phyloP scores from a whole-genome alignment of 208 protist species.

The Trypanosoma vivax region DNA sequence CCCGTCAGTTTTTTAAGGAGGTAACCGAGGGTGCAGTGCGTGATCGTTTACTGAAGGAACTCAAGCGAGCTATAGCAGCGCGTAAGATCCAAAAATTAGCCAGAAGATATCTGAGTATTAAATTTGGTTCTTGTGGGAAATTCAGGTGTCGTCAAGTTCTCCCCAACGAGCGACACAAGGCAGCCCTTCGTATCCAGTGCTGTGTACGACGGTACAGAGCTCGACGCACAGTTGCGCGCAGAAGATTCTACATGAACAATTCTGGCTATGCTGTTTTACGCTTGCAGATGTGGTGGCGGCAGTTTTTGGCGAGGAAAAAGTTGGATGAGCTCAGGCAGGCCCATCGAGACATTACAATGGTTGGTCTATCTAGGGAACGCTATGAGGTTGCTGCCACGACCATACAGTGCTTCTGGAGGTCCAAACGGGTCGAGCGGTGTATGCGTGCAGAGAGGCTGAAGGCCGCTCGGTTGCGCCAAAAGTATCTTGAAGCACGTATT shows the following conservation, averaged over 20 bases:
- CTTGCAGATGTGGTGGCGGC: conserved; percentile 57
- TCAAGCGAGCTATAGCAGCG: conserved; percentile 38
- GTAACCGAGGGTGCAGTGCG: conserved; percentile 19
- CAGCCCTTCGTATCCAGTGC: conserved; percentile 55
- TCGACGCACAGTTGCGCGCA: conserved; percentile 18
- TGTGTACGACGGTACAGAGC: conserved; percentile 64
- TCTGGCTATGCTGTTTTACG: conserved; percentile 22
- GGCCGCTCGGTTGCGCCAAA: conserved; percentile 9
- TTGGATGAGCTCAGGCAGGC: conserved; percentile 13
- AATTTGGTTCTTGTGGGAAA: conserved; percentile 13
- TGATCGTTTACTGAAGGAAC: conserved; percentile 23
- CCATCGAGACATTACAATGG: conserved; percentile 13
- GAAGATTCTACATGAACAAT: conserved; percentile 24
- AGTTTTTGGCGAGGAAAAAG: conserved; percentile 21
- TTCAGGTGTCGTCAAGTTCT: conserved; percentile 3
- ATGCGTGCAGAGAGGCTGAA: conserved; percentile 17
- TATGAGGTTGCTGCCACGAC: conserved; percentile 35
- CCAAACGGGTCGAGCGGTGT: conserved; percentile 15
- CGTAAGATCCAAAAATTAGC: conserved; percentile 46
- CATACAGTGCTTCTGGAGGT: conserved; percentile 68
- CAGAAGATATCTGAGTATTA: conserved; percentile 18
- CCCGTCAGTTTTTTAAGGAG: conserved; percentile 21
- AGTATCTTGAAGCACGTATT: conserved; percentile 17
- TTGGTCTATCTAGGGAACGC: conserved; percentile 19
- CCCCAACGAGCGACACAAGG: conserved; percentile 26